phyloP scores from a whole-genome alignment of 805 yeast genomes.

The Maudiozyma bulderi region DNA sequence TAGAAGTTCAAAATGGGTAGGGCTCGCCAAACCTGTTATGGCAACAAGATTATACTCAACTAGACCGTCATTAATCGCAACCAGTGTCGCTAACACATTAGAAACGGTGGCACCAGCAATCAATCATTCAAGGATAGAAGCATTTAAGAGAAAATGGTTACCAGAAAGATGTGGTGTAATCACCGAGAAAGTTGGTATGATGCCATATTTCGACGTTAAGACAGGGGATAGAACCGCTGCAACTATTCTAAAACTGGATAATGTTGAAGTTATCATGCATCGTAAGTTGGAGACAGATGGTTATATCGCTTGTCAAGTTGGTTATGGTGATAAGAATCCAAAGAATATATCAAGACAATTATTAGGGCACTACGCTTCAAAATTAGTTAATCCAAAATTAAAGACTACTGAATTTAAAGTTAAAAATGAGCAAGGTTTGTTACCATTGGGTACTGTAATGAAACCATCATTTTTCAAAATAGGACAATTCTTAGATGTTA shows the following conservation, averaged over 20 bases:
- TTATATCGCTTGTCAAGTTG: conserved; percentile 77
- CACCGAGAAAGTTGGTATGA: conserved; percentile 84
- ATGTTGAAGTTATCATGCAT: conserved; percentile 73
- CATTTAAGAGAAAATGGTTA: conserved; percentile 63
- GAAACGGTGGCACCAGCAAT: conserved; percentile 36
- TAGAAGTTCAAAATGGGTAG: not conserved
- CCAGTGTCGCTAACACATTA: conserved; percentile 20
- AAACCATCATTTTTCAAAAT: conserved; percentile 73
- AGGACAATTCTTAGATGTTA: conserved; percentile 79
- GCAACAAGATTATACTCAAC: conserved; percentile 5
- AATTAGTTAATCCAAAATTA: conserved; percentile 76
- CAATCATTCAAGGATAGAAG: conserved; percentile 57
- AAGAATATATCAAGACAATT: conserved; percentile 54
- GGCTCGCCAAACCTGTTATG: not conserved
- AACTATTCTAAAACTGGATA: conserved; percentile 78
- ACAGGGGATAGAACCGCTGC: conserved; percentile 69
- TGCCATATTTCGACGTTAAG: conserved; percentile 60
- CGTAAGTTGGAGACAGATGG: conserved; percentile 70
- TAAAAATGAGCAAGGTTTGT: conserved; percentile 49
- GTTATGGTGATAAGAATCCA: conserved; percentile 60
- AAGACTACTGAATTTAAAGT: conserved; percentile 72
- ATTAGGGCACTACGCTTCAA: conserved; percentile 70
- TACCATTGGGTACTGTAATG: conserved; percentile 69
- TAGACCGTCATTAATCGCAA: conserved; percentile 24
- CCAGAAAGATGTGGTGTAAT: conserved; percentile 75